These are phyloP conservation scores for Mortierella sp. DNA, from an alignment of 371 early-diverging fungal genomes.

Conservation along the genomic window DNA sequence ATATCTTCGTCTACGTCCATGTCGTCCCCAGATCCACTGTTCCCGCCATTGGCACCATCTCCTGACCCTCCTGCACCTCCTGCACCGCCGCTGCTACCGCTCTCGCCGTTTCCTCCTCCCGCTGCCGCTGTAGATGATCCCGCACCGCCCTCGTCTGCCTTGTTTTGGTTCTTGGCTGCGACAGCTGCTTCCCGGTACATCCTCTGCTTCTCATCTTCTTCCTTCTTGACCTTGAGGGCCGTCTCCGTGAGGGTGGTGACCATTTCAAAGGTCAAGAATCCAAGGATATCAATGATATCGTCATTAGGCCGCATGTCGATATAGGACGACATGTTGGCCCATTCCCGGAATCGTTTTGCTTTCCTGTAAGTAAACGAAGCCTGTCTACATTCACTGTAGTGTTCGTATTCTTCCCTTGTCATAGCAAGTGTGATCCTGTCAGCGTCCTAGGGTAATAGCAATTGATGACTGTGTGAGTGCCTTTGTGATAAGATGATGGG, in stretches of 20 bases:
- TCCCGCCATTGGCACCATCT: slow-evolving; percentile 5
- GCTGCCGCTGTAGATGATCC: too few relatives aligned
- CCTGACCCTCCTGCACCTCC: slow-evolving; percentile 6
- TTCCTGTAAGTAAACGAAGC: slow-evolving; percentile 98
- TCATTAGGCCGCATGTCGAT: slow-evolving; percentile 91
- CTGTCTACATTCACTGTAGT: slow-evolving; percentile 97
- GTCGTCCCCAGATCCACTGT: slow-evolving; percentile 11
- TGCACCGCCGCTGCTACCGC: slow-evolving; percentile 3
- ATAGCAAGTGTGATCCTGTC: slow-evolving; percentile 95
- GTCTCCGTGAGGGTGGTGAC: slow-evolving; percentile 92
- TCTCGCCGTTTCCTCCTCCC: too few relatives aligned
- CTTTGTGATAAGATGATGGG: too few relatives aligned
- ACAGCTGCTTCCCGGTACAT: slow-evolving; percentile 41
- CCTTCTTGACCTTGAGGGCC: slow-evolving; percentile 83
- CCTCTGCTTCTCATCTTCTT: slow-evolving; percentile 57
- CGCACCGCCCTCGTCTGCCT: slow-evolving; percentile 22
- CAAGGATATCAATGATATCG: slow-evolving; percentile 96
- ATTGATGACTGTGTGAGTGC: not conserved
- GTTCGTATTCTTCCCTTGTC: slow-evolving; percentile 98
- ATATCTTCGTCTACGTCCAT: slow-evolving; percentile 54
- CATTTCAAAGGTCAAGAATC: slow-evolving; percentile 97
- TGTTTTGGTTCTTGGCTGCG: slow-evolving; percentile 39
- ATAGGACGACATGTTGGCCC: slow-evolving; percentile 90
- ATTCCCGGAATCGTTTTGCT: slow-evolving; percentile 94
- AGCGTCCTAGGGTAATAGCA: slow-evolving; percentile 62